Conservation (phyloP, 495 filamentous ascomycete genomes). For the Penicillium verhagenii region DNA sequence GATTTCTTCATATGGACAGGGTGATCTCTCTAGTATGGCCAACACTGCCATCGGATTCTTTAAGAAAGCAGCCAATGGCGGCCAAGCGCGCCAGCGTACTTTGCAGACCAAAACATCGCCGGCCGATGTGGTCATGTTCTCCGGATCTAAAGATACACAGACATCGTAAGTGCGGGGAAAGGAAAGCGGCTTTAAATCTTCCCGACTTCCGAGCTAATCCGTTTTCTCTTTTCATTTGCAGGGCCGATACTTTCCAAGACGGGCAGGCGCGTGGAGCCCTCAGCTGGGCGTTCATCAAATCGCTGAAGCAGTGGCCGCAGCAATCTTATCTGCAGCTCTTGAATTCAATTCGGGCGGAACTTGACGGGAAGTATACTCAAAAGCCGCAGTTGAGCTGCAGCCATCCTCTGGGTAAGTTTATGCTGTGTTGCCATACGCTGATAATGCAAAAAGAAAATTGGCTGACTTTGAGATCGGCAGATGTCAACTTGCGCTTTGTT, state of each 20-base stretch:
- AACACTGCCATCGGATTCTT: conserved; percentile 80
- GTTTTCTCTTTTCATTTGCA: conserved; percentile 9
- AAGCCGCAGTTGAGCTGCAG: conserved; percentile 97
- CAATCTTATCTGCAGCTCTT: conserved; percentile 95
- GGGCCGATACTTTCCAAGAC: conserved; percentile 47
- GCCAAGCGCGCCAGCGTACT: conserved; percentile 72
- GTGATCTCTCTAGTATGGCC: conserved; percentile 80
- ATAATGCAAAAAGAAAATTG: neutral
- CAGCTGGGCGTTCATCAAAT: conserved; percentile 94
- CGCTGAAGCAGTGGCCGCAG: conserved; percentile 89
- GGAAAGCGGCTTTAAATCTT: neutral
- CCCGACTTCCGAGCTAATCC: conserved; percentile 3
- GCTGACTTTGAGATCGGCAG: conserved; percentile 27
- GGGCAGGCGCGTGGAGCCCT: conserved; percentile 94
- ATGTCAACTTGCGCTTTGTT: conserved; percentile 44
- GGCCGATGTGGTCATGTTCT: conserved; percentile 97
- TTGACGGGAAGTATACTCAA: conserved; percentile 87
- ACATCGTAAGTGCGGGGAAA: conserved; percentile 52
- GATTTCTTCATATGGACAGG: conserved; percentile 80
- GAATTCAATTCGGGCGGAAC: conserved; percentile 89
- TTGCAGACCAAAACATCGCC: conserved; percentile 87
- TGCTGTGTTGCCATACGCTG: conserved; percentile 9
- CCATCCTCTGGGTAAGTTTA: conserved; percentile 82
- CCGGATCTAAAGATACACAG: conserved; percentile 93
- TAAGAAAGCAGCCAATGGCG: conserved; percentile 85